Percentiles rank a stretch among this genome's conserved stretches.
These are phyloP conservation scores for Asclepias syriaca DNA, from an alignment of 257 asterid species.

Conservation along the genomic window DNA sequence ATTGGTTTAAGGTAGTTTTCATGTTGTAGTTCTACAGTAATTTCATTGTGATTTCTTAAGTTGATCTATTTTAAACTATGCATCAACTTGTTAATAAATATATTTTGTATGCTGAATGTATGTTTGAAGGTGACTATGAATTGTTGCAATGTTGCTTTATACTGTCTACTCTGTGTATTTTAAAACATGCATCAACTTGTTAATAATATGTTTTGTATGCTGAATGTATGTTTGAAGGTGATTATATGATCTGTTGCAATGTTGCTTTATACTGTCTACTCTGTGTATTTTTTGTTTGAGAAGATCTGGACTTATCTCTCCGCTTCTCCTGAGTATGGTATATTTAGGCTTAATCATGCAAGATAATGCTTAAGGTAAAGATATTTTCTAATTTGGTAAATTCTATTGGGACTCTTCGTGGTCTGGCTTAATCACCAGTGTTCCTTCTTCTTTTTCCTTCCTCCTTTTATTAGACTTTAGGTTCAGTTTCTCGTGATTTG, in stretches of 20 bases:
- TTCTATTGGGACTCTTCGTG: not conserved
- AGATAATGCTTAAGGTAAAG: not conserved
- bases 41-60: not conserved
- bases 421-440: too few relatives aligned
- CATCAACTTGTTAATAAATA: not conserved
- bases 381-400: not conserved
- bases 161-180: not conserved
- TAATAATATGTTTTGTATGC: not conserved
- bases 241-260: not conserved
- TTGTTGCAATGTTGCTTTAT: not conserved
- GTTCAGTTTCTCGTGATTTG: not conserved
- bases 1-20: not conserved
- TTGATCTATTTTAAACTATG: not conserved
- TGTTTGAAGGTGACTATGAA: not conserved
- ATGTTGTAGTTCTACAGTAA: not conserved
- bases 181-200: not conserved
- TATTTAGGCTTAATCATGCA: not conserved
- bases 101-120: not conserved
- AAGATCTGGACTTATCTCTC: not conserved
- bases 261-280: not conserved
- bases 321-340: not conserved
- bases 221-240: not conserved
- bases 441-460: not conserved
- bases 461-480: not conserved
- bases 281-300: not conserved